Base-by-base conservation (phyloP, 1,284 basidiomycete species). In the Inonotus obliquus region DNA sequence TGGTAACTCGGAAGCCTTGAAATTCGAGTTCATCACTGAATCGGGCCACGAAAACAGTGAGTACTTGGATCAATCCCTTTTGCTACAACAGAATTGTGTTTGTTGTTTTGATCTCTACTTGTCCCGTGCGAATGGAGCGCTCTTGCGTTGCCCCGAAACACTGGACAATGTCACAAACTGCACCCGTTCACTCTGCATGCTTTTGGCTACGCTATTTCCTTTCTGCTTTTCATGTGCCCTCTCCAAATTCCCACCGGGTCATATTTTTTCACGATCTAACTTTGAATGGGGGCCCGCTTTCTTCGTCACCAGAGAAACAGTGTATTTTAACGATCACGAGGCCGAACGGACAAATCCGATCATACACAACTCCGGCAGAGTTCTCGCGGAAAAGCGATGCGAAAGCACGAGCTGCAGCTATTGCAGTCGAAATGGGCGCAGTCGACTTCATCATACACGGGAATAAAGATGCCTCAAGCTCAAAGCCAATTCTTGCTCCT, bases 291-390 rank as follows among this genome's bases (percentile, higher is more conserved):
- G 17, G 5, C 6, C 41, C 6, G 9, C 9, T 48, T 49, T 14
- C 52, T 41, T 27, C 19, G 29, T 44, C 21, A 10, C 13, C 67
- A 86, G 84, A 68, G 59, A 83, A 80, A 67, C 78, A 80, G 57
- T 86, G 84, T 67, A 81, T 83, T 55, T 68, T 87, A 44, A 84
- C 82, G 0, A 79, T 87, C 58, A 79, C 75, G 1, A 80, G 79
- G 27, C 83, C 83, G 0, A 76, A 79, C 37, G 84, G 82, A 10
- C 63, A 70, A 1, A 71, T 71, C 1, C 75, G 84, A 45, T 79
- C 80, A 0, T 87, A 85, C 71, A 75, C 77, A 19, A 81, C 82
- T 0, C 74, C 77, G 32, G 70, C 76, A 6, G 63, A 70, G 2
- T 81, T 77, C 62, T 49, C 73, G 13, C 75, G 76, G 41, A 79